A percentile compares a stretch with the other conserved stretches of the same genome.
These are phyloP conservation scores for Fusarium sp. DNA, from an alignment of 2,329 filamentous ascomycete genomes.

Conservation along the genomic window DNA sequence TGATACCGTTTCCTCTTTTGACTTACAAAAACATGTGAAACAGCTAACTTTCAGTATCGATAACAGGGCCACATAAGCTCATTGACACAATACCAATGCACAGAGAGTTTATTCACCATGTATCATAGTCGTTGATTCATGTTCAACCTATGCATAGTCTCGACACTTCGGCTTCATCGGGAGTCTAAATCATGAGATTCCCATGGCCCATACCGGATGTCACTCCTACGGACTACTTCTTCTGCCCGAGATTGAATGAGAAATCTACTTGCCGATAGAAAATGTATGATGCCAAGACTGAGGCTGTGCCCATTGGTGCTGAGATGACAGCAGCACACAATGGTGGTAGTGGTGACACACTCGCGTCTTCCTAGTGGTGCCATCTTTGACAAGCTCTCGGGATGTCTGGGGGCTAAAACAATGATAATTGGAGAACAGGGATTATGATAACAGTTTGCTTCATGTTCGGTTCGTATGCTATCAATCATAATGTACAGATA, in stretches of 20 bases:
- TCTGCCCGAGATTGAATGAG: background rate
- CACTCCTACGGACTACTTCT: background rate
- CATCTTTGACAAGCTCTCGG: background rate
- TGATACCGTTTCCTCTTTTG: background rate
- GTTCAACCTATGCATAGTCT: background rate
- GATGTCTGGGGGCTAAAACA: background rate
- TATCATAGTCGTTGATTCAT: too few relatives aligned
- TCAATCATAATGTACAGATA: constrained; percentile 17
- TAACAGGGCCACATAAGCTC: background rate
- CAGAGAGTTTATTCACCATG: background rate
- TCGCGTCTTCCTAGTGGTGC: constrained; percentile 5
- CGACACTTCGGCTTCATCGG: constrained; percentile 24
- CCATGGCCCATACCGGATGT: background rate
- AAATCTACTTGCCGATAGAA: background rate
- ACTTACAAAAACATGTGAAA: background rate
- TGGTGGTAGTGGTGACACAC: constrained; percentile 13
- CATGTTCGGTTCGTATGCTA: constrained; percentile 18
- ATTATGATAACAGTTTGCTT: constrained; percentile 8
- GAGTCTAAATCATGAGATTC: constrained; percentile 1
- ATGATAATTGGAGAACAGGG: too few relatives aligned
- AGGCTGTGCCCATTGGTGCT: constrained; percentile 11
- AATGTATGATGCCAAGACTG: constrained; percentile 10
- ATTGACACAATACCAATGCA: background rate
- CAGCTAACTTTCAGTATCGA: background rate
- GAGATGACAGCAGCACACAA: background rate